A percentile compares a stretch with the other conserved stretches of the same genome.
phyloP scores from a whole-genome alignment of 2,329 filamentous ascomycete genomes.

The Macroventuria anomochaeta region DNA sequence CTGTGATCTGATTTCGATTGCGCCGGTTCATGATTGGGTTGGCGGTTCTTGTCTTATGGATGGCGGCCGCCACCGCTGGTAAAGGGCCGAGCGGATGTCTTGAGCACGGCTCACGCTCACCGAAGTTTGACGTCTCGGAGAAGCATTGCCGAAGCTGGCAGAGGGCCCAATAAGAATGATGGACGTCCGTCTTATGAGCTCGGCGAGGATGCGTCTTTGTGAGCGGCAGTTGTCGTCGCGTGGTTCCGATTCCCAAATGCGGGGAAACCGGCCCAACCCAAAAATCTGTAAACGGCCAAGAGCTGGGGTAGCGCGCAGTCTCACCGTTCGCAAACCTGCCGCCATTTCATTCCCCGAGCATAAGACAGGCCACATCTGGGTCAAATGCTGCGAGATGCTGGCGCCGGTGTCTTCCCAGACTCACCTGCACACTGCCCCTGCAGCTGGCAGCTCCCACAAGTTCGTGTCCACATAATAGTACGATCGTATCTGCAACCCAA shows the following conservation, averaged over 20 bases:
- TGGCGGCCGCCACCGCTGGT: conserved; percentile 8
- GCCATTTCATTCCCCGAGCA: background rate
- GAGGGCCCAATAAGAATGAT: background rate
- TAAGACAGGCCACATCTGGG: background rate
- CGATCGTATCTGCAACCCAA: background rate
- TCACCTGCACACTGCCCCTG: background rate
- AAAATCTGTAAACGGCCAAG: background rate
- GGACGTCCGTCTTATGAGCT: background rate
- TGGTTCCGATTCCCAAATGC: background rate
- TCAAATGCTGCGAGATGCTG: background rate
- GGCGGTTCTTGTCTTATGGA: background rate
- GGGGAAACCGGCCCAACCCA: conserved; percentile 6
- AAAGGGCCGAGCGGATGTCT: conserved; percentile 4
- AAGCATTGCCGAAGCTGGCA: background rate
- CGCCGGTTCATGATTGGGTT: conserved; percentile 3
- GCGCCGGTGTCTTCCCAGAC: background rate
- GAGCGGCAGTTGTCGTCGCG: background rate
- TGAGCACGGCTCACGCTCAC: conserved; percentile 8
- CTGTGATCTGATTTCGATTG: background rate
- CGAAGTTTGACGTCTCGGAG: background rate
- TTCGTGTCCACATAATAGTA: background rate
- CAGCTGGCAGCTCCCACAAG: background rate
- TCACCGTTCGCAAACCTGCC: background rate
- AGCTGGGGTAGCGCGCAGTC: background rate
- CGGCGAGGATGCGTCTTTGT: background rate